These are phyloP conservation scores for Cunninghamia lanceolata DNA, from an alignment of 75 land plant species.

Conservation along the genomic window DNA sequence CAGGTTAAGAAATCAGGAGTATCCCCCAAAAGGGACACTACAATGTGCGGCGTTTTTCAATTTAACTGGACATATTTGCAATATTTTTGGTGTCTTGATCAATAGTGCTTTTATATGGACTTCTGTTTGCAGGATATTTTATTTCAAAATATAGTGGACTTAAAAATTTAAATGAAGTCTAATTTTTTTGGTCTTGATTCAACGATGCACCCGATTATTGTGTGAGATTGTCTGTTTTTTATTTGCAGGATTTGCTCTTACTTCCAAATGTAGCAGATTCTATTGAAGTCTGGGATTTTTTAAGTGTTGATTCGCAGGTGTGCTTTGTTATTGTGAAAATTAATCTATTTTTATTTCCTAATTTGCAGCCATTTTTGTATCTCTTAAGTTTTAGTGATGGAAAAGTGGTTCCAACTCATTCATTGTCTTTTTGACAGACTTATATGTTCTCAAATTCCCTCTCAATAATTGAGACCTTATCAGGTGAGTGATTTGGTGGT, in stretches of 20 bases:
- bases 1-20: too few species aligned
- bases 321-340: not conserved
- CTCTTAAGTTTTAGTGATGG: not conserved
- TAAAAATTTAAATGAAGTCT: not conserved
- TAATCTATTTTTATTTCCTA: not conserved
- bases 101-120: not conserved
- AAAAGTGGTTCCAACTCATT: not conserved
- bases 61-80: not conserved
- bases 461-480: slow-evolving; percentile 73
- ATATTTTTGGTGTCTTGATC: not conserved
- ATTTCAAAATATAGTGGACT: not conserved
- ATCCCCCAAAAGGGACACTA: too few species aligned
- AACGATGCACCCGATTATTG: not conserved
- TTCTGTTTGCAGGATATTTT: not conserved
- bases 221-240: slow-evolving; percentile 1
- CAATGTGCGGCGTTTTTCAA: too few species aligned
- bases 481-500: slow-evolving; percentile 47
- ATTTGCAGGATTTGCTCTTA: slow-evolving; percentile 64
- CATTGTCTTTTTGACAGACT: slow-evolving; percentile 46
- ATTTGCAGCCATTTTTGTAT: slow-evolving; percentile 1
- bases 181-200: not conserved
- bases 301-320: slow-evolving; percentile 96
- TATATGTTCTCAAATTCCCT: slow-evolving; percentile 73
- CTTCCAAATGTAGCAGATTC: slow-evolving; percentile 80
- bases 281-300: slow-evolving; percentile 99